A percentile compares a stretch with the other conserved stretches of the same genome.
phyloP scores from a whole-genome alignment of 176 grass and related monocot species.

The Ensete ventricosum region DNA sequence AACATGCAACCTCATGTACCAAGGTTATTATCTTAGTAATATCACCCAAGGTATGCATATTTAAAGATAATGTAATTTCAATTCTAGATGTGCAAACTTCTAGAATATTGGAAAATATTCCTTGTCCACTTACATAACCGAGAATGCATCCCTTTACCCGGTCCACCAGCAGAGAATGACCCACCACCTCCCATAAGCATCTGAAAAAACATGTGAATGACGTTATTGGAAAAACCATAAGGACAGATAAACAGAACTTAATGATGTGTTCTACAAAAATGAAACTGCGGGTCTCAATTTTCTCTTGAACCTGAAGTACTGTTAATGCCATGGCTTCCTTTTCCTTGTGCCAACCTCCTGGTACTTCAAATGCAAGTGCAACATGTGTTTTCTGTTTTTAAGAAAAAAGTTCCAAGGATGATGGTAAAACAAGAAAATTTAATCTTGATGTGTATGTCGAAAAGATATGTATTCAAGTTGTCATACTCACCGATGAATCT shows the following conservation, averaged over 20 bases:
- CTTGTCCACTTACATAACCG: conserved; percentile 14
- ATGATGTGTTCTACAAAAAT: not conserved
- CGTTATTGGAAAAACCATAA: no score
- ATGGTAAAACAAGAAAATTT: conserved; percentile 9
- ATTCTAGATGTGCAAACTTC: not conserved
- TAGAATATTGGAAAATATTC: not conserved
- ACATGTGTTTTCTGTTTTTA: conserved; percentile 58
- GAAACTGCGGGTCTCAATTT: not conserved
- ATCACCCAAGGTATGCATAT: not conserved
- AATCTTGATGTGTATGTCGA: not conserved
- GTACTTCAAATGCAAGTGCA: conserved; percentile 83
- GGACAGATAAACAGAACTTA: no score
- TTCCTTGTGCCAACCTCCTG: conserved; percentile 82
- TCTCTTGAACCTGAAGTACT: conserved; percentile 60
- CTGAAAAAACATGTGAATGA: conserved; percentile 18
- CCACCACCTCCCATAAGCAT: conserved; percentile 78
- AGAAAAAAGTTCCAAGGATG: conserved; percentile 16
- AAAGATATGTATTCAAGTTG: conserved; percentile 9
- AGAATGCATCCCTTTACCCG: conserved; percentile 75
- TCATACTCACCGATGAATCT: conserved; percentile 46
- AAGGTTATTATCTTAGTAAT: not conserved
- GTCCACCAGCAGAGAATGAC: conserved; percentile 63
- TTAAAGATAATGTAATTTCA: not conserved
- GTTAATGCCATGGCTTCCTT: conserved; percentile 52
- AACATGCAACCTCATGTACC: no score